A percentile compares a stretch with the other conserved stretches of the same genome.
phyloP scores from a whole-genome alignment of 2,329 filamentous ascomycete species.

The Raffaelea albimanens region DNA sequence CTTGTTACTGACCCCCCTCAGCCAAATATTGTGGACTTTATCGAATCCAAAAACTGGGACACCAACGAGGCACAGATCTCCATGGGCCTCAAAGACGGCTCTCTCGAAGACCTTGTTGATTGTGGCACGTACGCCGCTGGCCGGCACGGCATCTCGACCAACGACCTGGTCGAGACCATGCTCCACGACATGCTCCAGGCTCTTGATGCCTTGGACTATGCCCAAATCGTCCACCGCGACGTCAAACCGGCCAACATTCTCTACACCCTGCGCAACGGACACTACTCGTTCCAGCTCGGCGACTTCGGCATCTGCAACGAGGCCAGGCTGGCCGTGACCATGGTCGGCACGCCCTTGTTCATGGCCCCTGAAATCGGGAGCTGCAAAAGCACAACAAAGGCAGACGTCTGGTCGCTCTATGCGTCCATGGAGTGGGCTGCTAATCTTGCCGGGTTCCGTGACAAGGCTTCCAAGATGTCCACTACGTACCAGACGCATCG shows the following conservation, averaged over 20 bases:
- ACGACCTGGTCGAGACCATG: background rate
- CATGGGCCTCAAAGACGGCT: slow-evolving; percentile 1
- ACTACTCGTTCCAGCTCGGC: background rate
- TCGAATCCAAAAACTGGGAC: background rate
- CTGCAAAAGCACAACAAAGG: background rate
- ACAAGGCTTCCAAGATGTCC: no score
- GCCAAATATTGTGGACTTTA: background rate
- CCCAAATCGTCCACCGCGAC: slow-evolving; percentile 1
- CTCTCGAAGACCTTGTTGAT: background rate
- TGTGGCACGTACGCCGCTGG: background rate
- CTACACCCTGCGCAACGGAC: background rate
- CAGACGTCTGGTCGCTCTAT: slow-evolving; percentile 2
- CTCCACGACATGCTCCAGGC: slow-evolving; percentile 3
- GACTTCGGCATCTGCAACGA: slow-evolving; percentile 1
- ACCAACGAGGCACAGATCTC: background rate
- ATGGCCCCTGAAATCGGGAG: background rate
- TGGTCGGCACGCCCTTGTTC: no score
- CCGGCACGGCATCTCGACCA: background rate
- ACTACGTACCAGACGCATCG: no score
- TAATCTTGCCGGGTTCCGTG: background rate
- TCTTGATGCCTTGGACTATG: background rate
- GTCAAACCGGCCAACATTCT: slow-evolving; percentile 4
- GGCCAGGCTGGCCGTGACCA: background rate
- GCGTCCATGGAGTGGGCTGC: background rate
- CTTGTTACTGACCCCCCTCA: no score